Evolutionary conservation across 768 basidiomycete species (phyloP), one percentile per base, ranked within the genome.

Genomic region (Coprinopsis marcescibilis): DNA sequence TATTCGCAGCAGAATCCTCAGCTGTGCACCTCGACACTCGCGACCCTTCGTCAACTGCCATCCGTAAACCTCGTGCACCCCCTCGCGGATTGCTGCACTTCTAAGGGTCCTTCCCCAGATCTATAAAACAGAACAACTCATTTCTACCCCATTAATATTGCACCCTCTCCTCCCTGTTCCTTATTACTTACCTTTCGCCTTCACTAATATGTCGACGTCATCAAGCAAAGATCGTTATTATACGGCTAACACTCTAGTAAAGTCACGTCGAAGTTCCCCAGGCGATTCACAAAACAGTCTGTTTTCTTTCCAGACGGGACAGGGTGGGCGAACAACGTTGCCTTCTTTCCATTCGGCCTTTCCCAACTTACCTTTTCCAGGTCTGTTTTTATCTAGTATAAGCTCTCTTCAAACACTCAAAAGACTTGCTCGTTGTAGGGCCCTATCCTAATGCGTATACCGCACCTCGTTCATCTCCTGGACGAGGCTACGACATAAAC

Each of bases 331-430:
- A 80, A 79, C 82, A 75, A 77, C 85, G 73, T 80, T 86, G 67
- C 85, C 85, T 82, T 81, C 85, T 80, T 73, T 87, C 77, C 77
- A 80, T 80, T 75, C 81, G 69, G 78, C 79, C 60, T 83, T 85
- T 83, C 83, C 83, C 84, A 81, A 79, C 81, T 86, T 81, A 83
- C 83, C 75, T 80, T 84, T 82, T 83, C 78, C 85, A 87, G 85
- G 85, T 87, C 80, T 77, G 85, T 85, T 67, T 69, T 74, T 61
- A 68, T 72, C 60, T 74, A 66, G 69, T 75, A 75, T 65, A 60
- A 60, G 58, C 33, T 56, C 60, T 61, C 65, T 61, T 74, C 71
- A 71, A 67, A 59, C 68, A 69, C 77, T 81, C 77, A 81, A 79
- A 69, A 27, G 66, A 69, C 64, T 75, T 72, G 57, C 65, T 54